Conservation (phyloP, 768 basidiomycete genomes). For the Rhizopogon vesiculosus region DNA sequence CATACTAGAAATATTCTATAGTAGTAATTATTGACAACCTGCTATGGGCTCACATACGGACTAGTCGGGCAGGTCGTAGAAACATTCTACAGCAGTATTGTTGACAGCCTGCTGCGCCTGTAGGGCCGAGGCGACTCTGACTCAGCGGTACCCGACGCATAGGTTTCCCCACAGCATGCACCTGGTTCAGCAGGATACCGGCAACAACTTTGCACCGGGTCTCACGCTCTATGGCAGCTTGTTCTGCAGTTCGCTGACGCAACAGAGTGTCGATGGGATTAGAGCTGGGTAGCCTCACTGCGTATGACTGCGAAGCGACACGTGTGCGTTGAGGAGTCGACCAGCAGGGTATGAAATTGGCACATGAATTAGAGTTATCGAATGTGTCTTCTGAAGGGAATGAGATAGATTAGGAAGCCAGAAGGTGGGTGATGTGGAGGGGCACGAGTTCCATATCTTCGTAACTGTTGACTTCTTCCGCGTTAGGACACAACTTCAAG, state of each 20-base stretch:
- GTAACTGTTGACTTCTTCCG: too few species aligned
- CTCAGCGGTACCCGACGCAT: conserved; percentile 37
- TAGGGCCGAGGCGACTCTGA: conserved; percentile 33
- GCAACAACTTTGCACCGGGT: conserved; percentile 54
- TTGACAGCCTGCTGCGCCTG: conserved; percentile 49
- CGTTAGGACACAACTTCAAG: too few species aligned
- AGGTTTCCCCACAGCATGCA: conserved; percentile 47
- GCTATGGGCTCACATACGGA: too few species aligned
- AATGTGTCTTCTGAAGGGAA: conserved; percentile 25
- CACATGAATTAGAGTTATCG: conserved; percentile 18
- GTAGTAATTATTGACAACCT: too few species aligned
- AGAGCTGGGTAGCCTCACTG: too few species aligned
- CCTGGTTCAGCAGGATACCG: conserved; percentile 51
- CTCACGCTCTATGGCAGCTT: too few species aligned
- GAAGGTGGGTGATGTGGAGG: conserved; percentile 5
- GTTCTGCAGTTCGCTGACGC: too few species aligned
- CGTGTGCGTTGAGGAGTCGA: conserved; percentile 21
- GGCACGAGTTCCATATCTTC: too few species aligned
- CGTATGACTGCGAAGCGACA: conserved; percentile 21
- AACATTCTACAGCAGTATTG: conserved; percentile 43
- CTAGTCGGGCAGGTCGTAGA: too few species aligned
- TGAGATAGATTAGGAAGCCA: conserved; percentile 9
- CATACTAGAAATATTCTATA: conserved; percentile 22
- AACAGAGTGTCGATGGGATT: too few species aligned
- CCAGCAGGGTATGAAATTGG: conserved; percentile 1